Base-by-base conservation (phyloP, 441 rosid genomes). In the Syzygium malaccense region DNA sequence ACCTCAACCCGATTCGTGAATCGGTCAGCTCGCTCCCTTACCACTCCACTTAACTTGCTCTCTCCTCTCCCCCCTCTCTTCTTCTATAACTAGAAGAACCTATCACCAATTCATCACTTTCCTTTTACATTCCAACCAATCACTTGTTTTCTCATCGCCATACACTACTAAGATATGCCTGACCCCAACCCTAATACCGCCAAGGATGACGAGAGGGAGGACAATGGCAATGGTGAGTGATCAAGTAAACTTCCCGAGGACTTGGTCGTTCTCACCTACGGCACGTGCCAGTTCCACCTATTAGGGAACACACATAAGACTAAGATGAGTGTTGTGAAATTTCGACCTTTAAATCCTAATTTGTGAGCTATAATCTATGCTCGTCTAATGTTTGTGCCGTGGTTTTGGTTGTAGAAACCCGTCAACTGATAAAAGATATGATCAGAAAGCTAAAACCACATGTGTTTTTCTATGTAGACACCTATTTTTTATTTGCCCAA, bases 121-220 rank as follows among this genome's bases (percentile, higher is more conserved):
- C 33, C 49, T 78, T 55, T 25, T 55, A 55, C 14, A 55, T 48
- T 53, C 87, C 89, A n/a, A 32, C 53, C 32, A 20, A 32, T 41
- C 41, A 18, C 41, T 17, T 32, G 17, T 4, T 32, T 32, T 32
- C 41, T 30, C 13, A 30, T 1, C 2, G 6, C 20, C 55, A 5
- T 18, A 15, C 15, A 15, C 55, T 86, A 93, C 95, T 94, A 75
- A 91, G 93, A 86, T 56, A 64, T 66, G 79, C 91, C 92, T 88
- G 94, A 93, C 85, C 37, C 88, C 79, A 94, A 91, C 30, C 78
- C 89, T 37, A 80, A 91, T 14, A 55, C 93, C 17, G 94, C 91
- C 14, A 98, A 96, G 86, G 99, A 95, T 7, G 45, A 7, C 1
- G 45, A n/a, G 8, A 41, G 45, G 45, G 45, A 41, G 45, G 45